phyloP scores from a whole-genome alignment of 306 rosid genomes.

The Albizia julibrissin region DNA sequence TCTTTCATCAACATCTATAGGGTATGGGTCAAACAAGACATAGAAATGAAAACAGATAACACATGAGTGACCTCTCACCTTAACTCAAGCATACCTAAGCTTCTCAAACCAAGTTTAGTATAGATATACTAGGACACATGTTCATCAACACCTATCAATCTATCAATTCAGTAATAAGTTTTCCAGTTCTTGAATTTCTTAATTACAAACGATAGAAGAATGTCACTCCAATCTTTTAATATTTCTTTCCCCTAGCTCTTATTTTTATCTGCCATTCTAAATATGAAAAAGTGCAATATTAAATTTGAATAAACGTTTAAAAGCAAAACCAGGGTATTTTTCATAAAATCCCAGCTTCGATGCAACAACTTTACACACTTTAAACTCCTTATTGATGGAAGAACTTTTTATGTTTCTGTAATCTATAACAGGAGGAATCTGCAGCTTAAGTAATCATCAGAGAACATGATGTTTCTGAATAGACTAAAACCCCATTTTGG shows the following conservation, averaged over 20 bases:
- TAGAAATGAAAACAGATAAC: neutral
- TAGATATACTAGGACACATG: neutral
- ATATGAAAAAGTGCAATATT: neutral
- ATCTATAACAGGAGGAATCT: neutral
- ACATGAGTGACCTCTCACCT: neutral
- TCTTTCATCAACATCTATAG: neutral
- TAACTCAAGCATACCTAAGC: too few species aligned
- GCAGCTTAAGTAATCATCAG: neutral
- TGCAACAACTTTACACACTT: neutral
- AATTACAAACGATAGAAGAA: neutral
- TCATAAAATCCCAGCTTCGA: neutral
- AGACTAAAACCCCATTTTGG: neutral
- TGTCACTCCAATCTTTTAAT: neutral
- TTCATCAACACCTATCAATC: neutral
- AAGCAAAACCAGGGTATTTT: slow-evolving; percentile 5
- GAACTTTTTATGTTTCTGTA: neutral
- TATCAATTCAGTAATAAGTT: too few species aligned
- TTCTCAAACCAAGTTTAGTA: neutral
- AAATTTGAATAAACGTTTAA: neutral
- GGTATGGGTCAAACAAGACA: neutral
- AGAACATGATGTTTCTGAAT: neutral
- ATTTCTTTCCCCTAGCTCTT: neutral
- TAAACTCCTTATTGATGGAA: neutral
- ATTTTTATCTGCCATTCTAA: slow-evolving; percentile 1
- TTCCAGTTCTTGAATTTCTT: too few species aligned